Evolutionary conservation across 2,329 filamentous ascomycete species (phyloP), one percentile per base, ranked within the genome.

Genomic region (Trichoderma cornu-damae): DNA sequence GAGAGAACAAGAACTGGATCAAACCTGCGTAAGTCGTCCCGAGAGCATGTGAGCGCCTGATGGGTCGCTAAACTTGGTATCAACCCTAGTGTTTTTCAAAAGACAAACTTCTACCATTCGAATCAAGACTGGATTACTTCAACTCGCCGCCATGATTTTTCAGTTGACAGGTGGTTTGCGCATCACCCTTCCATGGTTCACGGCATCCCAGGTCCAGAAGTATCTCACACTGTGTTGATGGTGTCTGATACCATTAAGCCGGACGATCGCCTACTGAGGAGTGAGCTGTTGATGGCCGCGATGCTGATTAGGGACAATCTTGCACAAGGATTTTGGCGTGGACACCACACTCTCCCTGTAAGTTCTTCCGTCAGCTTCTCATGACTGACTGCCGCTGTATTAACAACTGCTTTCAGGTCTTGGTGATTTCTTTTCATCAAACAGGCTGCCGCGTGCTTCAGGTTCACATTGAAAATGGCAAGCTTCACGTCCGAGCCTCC

Each of bases 161-260:
- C n/a, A 14, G 3, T 43, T 7, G 7, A 24, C 12, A 20, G 24
- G 2, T 43, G 38, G 20, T 12, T n/a, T 6, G 20, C 22, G 38
- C 9, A 6, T n/a, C 20, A 3, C 3, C 2, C 11, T n/a, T 7
- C 11, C 6, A 2, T 1, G 3, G 1, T 11, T 14, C 3, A 6
- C 3, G n/a, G 7, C 6, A n/a, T 7, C 9, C 9, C 2, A 24
- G 1, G 16, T n/a, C 4, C 11, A 12, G 28, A 34, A n/a, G 7
- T 37, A 12, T 11, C 47, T 9, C 47, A 49, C 20, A 12, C 28
- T 2, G 8, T 49, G 22, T 4, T n/a, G 30, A 26, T 34, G 8
- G 16, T 37, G 11, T 20, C 20, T 24, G 47, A 49, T 37, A 35
- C 28, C 4, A 22, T 34, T 22, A 24, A 9, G 5, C 47, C 11